phyloP scores from a whole-genome alignment of 1,284 basidiomycete species.

The Schizophyllum amplum region DNA sequence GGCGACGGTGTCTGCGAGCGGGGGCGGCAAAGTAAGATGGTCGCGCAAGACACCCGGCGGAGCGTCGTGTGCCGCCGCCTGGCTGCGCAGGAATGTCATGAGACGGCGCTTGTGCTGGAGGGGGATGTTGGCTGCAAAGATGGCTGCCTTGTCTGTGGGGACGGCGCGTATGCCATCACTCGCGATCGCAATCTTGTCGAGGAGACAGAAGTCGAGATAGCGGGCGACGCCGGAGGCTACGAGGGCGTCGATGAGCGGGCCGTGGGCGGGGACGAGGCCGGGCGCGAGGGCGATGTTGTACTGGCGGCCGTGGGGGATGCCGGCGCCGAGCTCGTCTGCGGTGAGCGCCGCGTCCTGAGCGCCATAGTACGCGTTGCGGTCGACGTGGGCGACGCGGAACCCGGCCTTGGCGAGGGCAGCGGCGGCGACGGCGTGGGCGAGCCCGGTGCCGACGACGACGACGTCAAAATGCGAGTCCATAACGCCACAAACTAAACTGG shows the following conservation, averaged over 20 bases:
- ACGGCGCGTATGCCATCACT: constrained; percentile 49
- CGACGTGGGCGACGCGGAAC: constrained; percentile 82
- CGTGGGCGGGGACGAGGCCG: constrained; percentile 72
- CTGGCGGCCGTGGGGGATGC: constrained; percentile 46
- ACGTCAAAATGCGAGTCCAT: constrained; percentile 53
- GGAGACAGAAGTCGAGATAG: constrained; percentile 84
- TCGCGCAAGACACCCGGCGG: constrained; percentile 49
- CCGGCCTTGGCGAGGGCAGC: constrained; percentile 86
- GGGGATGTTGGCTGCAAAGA: constrained; percentile 77
- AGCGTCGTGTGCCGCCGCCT: constrained; percentile 49
- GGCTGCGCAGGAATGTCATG: constrained; percentile 88
- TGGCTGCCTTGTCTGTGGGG: constrained; percentile 87
- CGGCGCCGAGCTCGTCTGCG: constrained; percentile 49
- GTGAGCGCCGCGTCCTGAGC: constrained; percentile 76
- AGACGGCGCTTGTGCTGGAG: constrained; percentile 85
- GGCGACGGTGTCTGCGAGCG: constrained; percentile 52
- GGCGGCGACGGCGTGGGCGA: constrained; percentile 81
- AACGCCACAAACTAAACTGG: background rate
- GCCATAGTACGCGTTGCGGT: constrained; percentile 83
- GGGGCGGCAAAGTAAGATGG: too few species aligned
- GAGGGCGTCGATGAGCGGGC: constrained; percentile 75
- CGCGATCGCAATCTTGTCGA: constrained; percentile 71
- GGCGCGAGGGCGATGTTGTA: constrained; percentile 86
- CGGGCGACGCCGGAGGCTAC: constrained; percentile 82
- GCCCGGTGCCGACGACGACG: constrained; percentile 80